Evolutionary conservation across 495 filamentous ascomycete species (phyloP), one percentile per base, ranked within the genome.

Genomic region (Penicillium canariense): DNA sequence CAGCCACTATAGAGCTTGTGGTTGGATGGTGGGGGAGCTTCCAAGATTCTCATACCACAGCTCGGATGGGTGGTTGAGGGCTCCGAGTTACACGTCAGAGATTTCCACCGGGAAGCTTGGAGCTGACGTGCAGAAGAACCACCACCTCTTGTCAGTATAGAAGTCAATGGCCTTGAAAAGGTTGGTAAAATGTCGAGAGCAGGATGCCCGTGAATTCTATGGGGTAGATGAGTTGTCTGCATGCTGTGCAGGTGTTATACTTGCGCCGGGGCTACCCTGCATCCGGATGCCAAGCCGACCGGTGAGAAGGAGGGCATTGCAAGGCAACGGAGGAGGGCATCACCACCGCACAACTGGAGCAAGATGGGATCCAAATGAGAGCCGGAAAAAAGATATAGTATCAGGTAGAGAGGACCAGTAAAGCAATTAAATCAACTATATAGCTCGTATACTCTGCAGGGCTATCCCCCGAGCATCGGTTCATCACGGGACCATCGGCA

Each of bases 401-500:
- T 32, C 30, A 6, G 30, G 30, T 32, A 32, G 6, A 6, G 12
- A 32, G 6, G 30, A 12, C 30, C 30, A 6, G n/a, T n/a, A n/a
- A n/a, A n/a, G n/a, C n/a, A n/a, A n/a, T n/a, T n/a, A n/a, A n/a
- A n/a, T n/a, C n/a, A n/a, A n/a, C n/a, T n/a, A n/a, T n/a, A n/a
- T n/a, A n/a, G n/a, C n/a, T n/a, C n/a, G n/a, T 46, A 15, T 26
- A 45, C 2, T 3, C 20, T 20, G 6, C 6, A 14, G 8, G 23
- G 6, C 31, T 54, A 15, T 12, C 17, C 48, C 12, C 39, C 25
- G 31, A 34, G 31, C 56, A 60, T 74, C 73, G 73, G 73, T 72
- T 73, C 70, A 76, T 74, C 71, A 74, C 73, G 73, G 73, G 73
- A 76, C 68, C 68, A 67, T 76, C 73, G 73, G 73, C 68, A 74